Evolutionary conservation across 2,329 filamentous ascomycete species (phyloP).

Genomic region (Thielaviopsis euricoi): DNA sequence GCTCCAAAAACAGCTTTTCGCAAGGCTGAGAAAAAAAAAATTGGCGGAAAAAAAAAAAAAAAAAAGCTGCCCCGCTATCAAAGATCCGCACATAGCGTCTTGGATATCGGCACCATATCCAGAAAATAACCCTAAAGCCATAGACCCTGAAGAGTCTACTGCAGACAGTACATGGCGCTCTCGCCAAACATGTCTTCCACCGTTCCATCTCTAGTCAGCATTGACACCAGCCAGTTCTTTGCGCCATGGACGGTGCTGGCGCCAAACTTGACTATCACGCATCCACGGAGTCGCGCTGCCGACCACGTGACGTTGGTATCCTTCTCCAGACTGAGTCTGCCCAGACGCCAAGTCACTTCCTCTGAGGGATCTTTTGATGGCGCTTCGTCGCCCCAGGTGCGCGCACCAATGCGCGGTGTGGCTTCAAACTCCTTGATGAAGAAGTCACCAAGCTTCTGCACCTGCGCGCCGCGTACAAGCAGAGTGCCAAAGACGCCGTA

Average conservation of each 20-base stretch:
- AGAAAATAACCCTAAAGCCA: not conserved
- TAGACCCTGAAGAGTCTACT: slow-evolving; percentile 20
- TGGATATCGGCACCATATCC: not conserved
- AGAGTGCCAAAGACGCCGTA: slow-evolving; percentile 71
- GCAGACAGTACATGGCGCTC: slow-evolving; percentile 61
- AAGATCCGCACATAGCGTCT: not conserved
- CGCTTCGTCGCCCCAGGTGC: slow-evolving; percentile 38
- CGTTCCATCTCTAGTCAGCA: slow-evolving; percentile 61
- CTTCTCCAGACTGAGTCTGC: slow-evolving; percentile 41
- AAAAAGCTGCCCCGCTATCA: slow-evolving; percentile 5
- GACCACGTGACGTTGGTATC: slow-evolving; percentile 58
- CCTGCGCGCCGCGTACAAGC: slow-evolving; percentile 59
- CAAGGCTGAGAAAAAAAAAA: not conserved
- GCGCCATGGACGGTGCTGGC: slow-evolving; percentile 68
- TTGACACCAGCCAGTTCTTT: slow-evolving; percentile 59
- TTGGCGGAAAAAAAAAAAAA: not conserved
- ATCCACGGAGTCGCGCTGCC: slow-evolving; percentile 62
- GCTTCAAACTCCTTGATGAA: slow-evolving; percentile 64
- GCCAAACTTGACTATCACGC: slow-evolving; percentile 83
- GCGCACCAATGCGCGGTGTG: slow-evolving; percentile 65
- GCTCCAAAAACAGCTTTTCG: not conserved
- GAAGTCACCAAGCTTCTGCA: slow-evolving; percentile 50
- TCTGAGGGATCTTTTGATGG: slow-evolving; percentile 20
- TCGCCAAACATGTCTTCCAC: slow-evolving; percentile 59
- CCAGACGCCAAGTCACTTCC: slow-evolving; percentile 35